A percentile compares a stretch with the other conserved stretches of the same genome.
Conservation (phyloP, 305 asterid species). For the Stenogyne calaminthoides region DNA sequence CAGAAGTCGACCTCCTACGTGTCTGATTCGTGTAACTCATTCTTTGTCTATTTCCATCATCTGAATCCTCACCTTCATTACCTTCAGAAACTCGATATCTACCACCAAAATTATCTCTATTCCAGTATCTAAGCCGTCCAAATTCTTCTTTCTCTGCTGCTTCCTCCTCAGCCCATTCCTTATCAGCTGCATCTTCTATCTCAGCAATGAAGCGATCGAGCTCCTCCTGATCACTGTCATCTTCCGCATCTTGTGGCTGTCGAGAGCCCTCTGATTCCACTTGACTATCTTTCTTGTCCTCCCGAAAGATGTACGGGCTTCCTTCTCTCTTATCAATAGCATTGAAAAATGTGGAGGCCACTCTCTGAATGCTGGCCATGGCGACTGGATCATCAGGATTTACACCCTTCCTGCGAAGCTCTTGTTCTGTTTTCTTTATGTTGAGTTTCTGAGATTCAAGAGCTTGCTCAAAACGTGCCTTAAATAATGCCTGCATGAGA, state of each 20-base stretch:
- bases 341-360: conserved; percentile 93
- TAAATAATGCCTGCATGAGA: conserved; percentile 74
- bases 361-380: conserved; percentile 97
- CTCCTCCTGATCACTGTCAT: conserved; percentile 96
- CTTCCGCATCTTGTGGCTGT: conserved; percentile 53
- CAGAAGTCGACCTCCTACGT: conserved; percentile 36
- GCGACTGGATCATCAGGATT: conserved; percentile 97
- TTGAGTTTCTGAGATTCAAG: conserved; percentile 92
- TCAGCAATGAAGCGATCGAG: conserved; percentile 94
- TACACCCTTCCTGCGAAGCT: conserved; percentile 82
- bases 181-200: conserved; percentile 93
- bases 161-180: conserved; percentile 96
- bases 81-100: conserved; percentile 53
- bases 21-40: conserved; percentile 46
- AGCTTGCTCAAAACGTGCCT: conserved; percentile 95
- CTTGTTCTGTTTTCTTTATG: conserved; percentile 89
- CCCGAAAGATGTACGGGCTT: conserved; percentile 83
- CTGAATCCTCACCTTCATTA: conserved; percentile 43
- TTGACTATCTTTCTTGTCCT: conserved; percentile 41
- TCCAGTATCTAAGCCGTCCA: conserved; percentile 68
- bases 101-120: conserved; percentile 63
- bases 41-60: conserved; percentile 47
- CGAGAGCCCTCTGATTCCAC: conserved; percentile 36
- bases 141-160: conserved; percentile 80
- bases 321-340: conserved; percentile 92